Conservation (phyloP, 352 stramenopile genomes). For the Phytophthora sojae region DNA sequence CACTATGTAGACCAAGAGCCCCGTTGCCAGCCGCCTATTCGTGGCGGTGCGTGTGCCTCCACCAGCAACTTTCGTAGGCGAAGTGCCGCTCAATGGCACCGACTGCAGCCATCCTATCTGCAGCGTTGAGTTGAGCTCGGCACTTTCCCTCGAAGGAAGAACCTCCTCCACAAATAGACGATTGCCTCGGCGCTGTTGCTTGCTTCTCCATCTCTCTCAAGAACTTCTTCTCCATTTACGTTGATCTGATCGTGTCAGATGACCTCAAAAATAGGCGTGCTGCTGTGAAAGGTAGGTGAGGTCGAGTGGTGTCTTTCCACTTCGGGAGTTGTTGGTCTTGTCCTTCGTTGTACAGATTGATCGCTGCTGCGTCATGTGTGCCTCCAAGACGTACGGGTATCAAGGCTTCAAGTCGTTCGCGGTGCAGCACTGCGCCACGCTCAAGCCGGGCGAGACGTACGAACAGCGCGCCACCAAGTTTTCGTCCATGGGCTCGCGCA, state of each 20-base stretch:
- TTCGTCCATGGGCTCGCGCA: slow-evolving; percentile 75
- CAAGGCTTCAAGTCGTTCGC: slow-evolving; percentile 83
- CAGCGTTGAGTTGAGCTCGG: neutral
- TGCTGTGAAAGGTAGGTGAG: neutral
- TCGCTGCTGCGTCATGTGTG: slow-evolving; percentile 34
- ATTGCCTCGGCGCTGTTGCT: slow-evolving; percentile 28
- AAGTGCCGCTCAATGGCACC: slow-evolving; percentile 20
- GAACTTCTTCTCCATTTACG: slow-evolving; percentile 10
- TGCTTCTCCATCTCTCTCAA: slow-evolving; percentile 1
- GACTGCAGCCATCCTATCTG: slow-evolving; percentile 3
- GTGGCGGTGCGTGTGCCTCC: slow-evolving; percentile 25
- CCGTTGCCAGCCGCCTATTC: slow-evolving; percentile 30
- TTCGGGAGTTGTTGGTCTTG: neutral
- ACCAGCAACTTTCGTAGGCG: slow-evolving; percentile 34
- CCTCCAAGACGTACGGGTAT: slow-evolving; percentile 69
- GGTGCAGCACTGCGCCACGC: slow-evolving; percentile 69
- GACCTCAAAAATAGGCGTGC: slow-evolving; percentile 25
- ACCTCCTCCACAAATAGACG: slow-evolving; percentile 44
- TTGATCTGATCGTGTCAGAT: slow-evolving; percentile 23
- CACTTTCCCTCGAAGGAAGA: slow-evolving; percentile 46
- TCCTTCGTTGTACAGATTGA: neutral
- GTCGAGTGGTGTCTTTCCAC: slow-evolving; percentile 13
- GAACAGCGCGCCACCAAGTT: slow-evolving; percentile 79
- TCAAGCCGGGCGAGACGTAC: slow-evolving; percentile 81
- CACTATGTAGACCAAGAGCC: slow-evolving; percentile 33